Conservation (phyloP, 495 filamentous ascomycete species). For the Mytilinidion resinicola region DNA sequence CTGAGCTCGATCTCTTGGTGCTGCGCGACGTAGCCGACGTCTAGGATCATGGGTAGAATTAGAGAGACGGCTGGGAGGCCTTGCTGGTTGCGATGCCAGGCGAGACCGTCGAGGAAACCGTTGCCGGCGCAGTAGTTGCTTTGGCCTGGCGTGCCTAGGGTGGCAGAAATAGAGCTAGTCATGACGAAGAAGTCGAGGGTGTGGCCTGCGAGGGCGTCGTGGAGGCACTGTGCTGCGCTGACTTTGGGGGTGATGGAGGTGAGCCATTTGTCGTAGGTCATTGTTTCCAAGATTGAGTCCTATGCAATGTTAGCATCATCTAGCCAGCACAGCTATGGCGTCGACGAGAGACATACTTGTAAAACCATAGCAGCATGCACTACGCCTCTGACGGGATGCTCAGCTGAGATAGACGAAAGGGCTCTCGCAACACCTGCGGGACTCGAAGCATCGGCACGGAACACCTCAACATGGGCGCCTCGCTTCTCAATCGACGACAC, state of each 20-base stretch:
- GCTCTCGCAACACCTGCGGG: neutral
- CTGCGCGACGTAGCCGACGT: constrained; percentile 9
- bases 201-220: neutral
- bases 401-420: neutral
- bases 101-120: constrained; percentile 9
- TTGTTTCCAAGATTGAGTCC: constrained; percentile 8
- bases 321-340: no score
- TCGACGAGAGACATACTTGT: no score
- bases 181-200: constrained; percentile 25
- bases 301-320: no score
- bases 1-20: neutral
- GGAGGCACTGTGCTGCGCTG: constrained; percentile 15
- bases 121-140: constrained; percentile 21
- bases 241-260: constrained; percentile 6
- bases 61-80: constrained; percentile 20
- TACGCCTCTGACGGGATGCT: constrained; percentile 19
- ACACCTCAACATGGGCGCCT: neutral
- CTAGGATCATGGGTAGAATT: constrained; percentile 22
- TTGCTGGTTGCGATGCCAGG: constrained; percentile 9
- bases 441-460: neutral
- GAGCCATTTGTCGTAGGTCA: constrained; percentile 9
- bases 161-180: constrained; percentile 8
- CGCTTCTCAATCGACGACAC: neutral
- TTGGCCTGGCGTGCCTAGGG: constrained; percentile 12
- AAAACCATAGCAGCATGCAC: constrained; percentile 23